Conservation (phyloP, 2,329 filamentous ascomycete species). For the Basipetospora chlamydospora region DNA sequence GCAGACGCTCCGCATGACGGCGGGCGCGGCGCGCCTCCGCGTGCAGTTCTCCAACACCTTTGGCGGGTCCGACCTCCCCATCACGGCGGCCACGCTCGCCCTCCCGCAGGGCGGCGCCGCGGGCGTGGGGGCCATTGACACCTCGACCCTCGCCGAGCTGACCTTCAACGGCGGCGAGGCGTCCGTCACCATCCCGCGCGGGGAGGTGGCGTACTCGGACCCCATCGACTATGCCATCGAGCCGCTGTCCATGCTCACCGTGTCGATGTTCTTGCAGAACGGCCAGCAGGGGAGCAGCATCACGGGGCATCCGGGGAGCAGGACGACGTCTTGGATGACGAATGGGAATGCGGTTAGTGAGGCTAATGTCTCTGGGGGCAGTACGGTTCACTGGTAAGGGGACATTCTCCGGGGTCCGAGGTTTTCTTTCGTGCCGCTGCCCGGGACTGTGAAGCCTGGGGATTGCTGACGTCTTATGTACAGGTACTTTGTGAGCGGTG, state of each 20-base stretch:
- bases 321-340: constrained; percentile 46
- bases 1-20: constrained; percentile 47
- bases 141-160: constrained; percentile 33
- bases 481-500: constrained; percentile 44
- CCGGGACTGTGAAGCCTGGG: too few relatives aligned
- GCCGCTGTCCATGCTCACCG: constrained; percentile 35
- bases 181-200: constrained; percentile 37
- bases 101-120: constrained; percentile 37
- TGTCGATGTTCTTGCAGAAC: constrained; percentile 41
- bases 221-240: constrained; percentile 39
- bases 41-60: constrained; percentile 53
- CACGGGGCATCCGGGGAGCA: constrained; percentile 50
- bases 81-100: constrained; percentile 44
- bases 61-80: constrained; percentile 41
- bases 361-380: constrained; percentile 26
- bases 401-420: too few relatives aligned
- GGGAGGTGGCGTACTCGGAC: constrained; percentile 45
- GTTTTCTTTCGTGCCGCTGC: too few relatives aligned
- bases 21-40: constrained; percentile 40
- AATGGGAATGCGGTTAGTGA: constrained; percentile 40
- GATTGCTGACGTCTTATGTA: too few relatives aligned
- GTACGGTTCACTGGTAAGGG: constrained; percentile 24
- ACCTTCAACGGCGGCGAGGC: constrained; percentile 40
- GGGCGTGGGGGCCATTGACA: constrained; percentile 37
- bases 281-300: constrained; percentile 44